Percentiles rank a stretch among this genome's conserved stretches.
phyloP scores from a whole-genome alignment of 2,329 filamentous ascomycete genomes.

The Gyromitra esculenta region DNA sequence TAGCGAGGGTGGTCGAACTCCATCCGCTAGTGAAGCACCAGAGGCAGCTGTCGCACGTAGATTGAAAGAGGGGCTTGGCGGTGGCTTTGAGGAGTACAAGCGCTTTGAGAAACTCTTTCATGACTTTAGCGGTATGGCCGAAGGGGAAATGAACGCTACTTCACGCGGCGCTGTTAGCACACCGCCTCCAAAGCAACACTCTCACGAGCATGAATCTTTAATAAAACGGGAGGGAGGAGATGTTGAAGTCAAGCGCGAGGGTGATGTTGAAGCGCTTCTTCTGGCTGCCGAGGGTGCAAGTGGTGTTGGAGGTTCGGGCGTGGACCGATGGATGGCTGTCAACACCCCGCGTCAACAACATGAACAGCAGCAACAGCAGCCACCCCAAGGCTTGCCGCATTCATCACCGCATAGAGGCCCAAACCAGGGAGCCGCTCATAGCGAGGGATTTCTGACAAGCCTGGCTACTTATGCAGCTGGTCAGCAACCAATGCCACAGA shows the following conservation, averaged over 20 bases:
- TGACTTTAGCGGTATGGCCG: conserved; percentile 48
- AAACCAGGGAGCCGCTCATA: conserved; percentile 14
- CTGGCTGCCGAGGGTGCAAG: conserved; percentile 41
- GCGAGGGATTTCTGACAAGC: conserved; percentile 40
- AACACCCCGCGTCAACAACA: conserved; percentile 49
- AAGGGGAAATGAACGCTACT: conserved; percentile 37
- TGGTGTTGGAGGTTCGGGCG: conserved; percentile 6
- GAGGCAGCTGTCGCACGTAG: conserved; percentile 44
- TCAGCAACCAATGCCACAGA: conserved; percentile 46
- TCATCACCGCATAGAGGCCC: conserved; percentile 25
- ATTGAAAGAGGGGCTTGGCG: conserved; percentile 43
- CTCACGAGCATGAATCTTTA: conserved; percentile 22
- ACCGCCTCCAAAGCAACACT: conserved; percentile 41
- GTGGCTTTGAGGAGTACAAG: conserved; percentile 49
- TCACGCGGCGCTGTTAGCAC: conserved; percentile 22
- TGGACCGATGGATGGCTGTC: conserved; percentile 54
- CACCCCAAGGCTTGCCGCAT: conserved; percentile 25
- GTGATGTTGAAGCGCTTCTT: conserved; percentile 52
- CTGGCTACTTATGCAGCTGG: conserved; percentile 48
- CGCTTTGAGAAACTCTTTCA: conserved; percentile 52
- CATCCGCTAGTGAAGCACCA: conserved; percentile 31
- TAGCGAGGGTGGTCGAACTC: conserved; percentile 31
- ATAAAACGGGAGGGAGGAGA: conserved; percentile 31
- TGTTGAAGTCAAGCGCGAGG: conserved; percentile 43
- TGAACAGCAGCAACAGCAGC: conserved; percentile 29